A percentile compares a stretch with the other conserved stretches of the same genome.
phyloP scores from a whole-genome alignment of 257 asterid genomes.

The Fraxinus pennsylvanica region DNA sequence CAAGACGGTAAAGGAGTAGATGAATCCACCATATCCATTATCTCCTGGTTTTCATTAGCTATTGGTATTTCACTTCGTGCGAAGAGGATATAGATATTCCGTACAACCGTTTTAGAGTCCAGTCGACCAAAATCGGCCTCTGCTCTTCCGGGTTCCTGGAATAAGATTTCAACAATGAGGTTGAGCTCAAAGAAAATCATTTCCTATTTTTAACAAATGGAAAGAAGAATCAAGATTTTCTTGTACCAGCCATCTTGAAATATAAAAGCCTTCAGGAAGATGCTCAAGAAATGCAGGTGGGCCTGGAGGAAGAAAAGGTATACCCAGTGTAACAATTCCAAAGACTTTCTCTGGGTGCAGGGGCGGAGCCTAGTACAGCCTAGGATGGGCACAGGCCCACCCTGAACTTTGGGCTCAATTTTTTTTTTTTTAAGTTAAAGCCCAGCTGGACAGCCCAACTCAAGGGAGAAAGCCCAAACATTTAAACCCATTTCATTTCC shows the following conservation, averaged over 20 bases:
- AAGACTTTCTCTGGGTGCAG: slow-evolving; percentile 46
- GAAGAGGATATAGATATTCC: slow-evolving; percentile 47
- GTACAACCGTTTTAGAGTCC: slow-evolving; percentile 43
- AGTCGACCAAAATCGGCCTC: slow-evolving; percentile 59
- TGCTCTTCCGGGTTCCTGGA: slow-evolving; percentile 54
- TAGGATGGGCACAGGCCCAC: too few species aligned
- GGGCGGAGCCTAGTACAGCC: too few species aligned
- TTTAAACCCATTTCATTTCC: too few species aligned
- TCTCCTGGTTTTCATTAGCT: slow-evolving; percentile 46
- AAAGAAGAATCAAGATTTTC: neutral
- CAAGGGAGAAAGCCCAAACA: too few species aligned
- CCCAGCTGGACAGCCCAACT: too few species aligned
- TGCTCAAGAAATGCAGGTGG: slow-evolving; percentile 14
- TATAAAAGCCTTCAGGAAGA: slow-evolving; percentile 62
- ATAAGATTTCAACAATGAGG: neutral
- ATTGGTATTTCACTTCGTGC: slow-evolving; percentile 42
- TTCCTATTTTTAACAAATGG: neutral
- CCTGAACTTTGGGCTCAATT: too few species aligned
- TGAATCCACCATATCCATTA: slow-evolving; percentile 55
- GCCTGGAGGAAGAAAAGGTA: slow-evolving; percentile 46
- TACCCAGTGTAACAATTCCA: slow-evolving; percentile 52
- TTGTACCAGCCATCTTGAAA: slow-evolving; percentile 67
- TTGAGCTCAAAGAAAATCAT: neutral
- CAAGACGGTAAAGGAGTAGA: slow-evolving; percentile 60
- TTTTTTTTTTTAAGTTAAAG: too few species aligned